Evolutionary conservation across 2,329 filamentous ascomycete species (phyloP), one percentile per base, ranked within the genome.

Genomic region (Hypoxylon sp.): DNA sequence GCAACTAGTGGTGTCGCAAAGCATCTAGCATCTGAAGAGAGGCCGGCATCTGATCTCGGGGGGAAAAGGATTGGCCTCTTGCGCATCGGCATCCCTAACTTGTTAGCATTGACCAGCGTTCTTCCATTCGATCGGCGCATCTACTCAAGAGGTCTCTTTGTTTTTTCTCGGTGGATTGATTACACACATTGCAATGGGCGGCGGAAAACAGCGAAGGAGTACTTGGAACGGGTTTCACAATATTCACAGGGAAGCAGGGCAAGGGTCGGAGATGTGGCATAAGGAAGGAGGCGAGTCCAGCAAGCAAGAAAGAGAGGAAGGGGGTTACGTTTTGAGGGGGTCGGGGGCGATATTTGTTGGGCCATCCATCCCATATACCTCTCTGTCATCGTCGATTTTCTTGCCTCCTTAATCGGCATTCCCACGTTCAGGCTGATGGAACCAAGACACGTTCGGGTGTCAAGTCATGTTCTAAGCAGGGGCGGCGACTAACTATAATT

Each of bases 51-150:
- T 67, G 63, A 69, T 67, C 58, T 67, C 47, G 32, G 51, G 64
- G 52, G 39, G 50, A 50, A 64, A 54, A 44, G 56, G 59, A 64
- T 62, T 42, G 65, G 56, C 62, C 70, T 67, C 65, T 51, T 62
- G 42, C 53, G 42, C 52, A 69, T 71, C 55, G 64, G 67, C 63
- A 71, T 71, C 64, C 69, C 57, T 67, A 61, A 69, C 60, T 69
- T 71, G 54, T 71, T 69, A 67, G 66, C 67, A 69, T 71, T 62
- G 57, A 62, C 54, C 66, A 69, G 69, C 69, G 65, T 70, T 72
- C 66, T 71, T 58, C 63, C 55, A 58, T 63, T 70, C 60, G 67
- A 68, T 69, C 57, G 62, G 68, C 65, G 67, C 62, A 70, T 68
- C 62, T 66, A 67, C 55, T 62, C 56, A 57, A 58, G 65, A 66